phyloP scores from a whole-genome alignment of 2,329 filamentous ascomycete genomes.

The Dichotomopilus funicola region DNA sequence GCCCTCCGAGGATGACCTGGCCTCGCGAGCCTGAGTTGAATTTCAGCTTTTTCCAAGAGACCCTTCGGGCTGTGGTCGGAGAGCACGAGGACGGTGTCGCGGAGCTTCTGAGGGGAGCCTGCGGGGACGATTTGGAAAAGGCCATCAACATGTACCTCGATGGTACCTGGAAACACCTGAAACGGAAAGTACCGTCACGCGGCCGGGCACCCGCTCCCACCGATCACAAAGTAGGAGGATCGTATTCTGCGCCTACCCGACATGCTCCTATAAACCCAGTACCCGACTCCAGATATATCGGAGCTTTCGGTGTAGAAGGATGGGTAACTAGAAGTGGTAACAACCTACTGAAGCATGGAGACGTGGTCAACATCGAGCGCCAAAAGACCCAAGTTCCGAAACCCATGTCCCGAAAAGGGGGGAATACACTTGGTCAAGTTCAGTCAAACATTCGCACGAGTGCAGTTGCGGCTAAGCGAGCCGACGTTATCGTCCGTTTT shows the following conservation, averaged over 20 bases:
- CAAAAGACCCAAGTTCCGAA: slow-evolving; percentile 63
- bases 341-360: slow-evolving; percentile 70
- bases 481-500: slow-evolving; percentile 87
- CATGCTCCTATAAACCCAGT: slow-evolving; percentile 23
- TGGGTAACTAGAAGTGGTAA: slow-evolving; percentile 85
- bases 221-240: not conserved
- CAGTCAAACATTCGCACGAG: slow-evolving; percentile 33
- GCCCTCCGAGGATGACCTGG: no score
- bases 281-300: slow-evolving; percentile 63
- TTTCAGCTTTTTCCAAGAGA: slow-evolving; percentile 46
- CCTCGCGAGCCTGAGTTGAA: no score
- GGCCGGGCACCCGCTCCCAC: not conserved
- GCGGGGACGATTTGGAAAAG: slow-evolving; percentile 51
- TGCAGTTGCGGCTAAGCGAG: slow-evolving; percentile 55
- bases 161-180: slow-evolving; percentile 54
- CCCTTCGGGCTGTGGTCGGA: slow-evolving; percentile 55
- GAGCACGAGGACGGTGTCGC: slow-evolving; percentile 48
- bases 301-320: slow-evolving; percentile 82
- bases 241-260: slow-evolving; percentile 3
- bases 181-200: slow-evolving; percentile 15
- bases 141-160: slow-evolving; percentile 67
- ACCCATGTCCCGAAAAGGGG: slow-evolving; percentile 38
- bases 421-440: slow-evolving; percentile 34
- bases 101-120: slow-evolving; percentile 45
- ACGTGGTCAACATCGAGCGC: slow-evolving; percentile 79